Percentiles rank a stretch among this genome's conserved stretches.
These are phyloP conservation scores for Fusarium euwallaceae DNA, from an alignment of 2,329 filamentous ascomycete genomes.

Conservation along the genomic window DNA sequence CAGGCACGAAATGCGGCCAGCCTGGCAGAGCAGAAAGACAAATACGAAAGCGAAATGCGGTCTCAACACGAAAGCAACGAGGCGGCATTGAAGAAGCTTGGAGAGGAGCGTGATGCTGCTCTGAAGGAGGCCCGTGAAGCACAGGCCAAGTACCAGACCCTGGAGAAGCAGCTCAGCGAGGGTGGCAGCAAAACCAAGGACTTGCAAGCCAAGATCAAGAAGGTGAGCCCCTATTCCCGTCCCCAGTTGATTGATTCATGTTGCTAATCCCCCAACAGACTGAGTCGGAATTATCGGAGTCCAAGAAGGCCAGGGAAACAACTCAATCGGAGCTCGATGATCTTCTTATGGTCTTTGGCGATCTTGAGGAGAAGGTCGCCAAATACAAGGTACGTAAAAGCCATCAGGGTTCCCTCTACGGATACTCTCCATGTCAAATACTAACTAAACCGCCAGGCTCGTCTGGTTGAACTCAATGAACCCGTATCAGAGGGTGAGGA, in stretches of 20 bases:
- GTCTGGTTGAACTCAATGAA: constrained; percentile 75
- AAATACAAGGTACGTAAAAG: constrained; percentile 75
- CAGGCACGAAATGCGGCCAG: constrained; percentile 31
- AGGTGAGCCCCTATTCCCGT: constrained; percentile 39
- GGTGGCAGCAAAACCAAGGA: constrained; percentile 34
- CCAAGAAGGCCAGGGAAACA: constrained; percentile 72
- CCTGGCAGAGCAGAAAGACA: constrained; percentile 34
- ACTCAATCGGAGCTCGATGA: constrained; percentile 84
- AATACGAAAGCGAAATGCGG: constrained; percentile 17
- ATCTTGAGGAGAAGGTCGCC: constrained; percentile 81
- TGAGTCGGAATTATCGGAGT: constrained; percentile 52
- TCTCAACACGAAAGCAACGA: constrained; percentile 25
- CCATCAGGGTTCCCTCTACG: neutral
- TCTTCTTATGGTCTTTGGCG: constrained; percentile 83
- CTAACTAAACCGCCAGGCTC: constrained; percentile 57
- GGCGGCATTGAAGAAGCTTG: constrained; percentile 45
- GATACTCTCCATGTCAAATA: neutral
- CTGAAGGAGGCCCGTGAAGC: constrained; percentile 46
- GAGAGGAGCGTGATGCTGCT: constrained; percentile 33
- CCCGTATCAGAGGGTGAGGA: constrained; percentile 83
- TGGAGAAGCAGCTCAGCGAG: constrained; percentile 48
- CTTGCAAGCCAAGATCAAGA: constrained; percentile 39
- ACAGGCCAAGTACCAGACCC: constrained; percentile 39
- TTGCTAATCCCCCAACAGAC: constrained; percentile 44
- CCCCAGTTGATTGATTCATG: constrained; percentile 42